Base-by-base conservation (phyloP, 352 stramenopile species). In the Pythium pyrilobum region DNA sequence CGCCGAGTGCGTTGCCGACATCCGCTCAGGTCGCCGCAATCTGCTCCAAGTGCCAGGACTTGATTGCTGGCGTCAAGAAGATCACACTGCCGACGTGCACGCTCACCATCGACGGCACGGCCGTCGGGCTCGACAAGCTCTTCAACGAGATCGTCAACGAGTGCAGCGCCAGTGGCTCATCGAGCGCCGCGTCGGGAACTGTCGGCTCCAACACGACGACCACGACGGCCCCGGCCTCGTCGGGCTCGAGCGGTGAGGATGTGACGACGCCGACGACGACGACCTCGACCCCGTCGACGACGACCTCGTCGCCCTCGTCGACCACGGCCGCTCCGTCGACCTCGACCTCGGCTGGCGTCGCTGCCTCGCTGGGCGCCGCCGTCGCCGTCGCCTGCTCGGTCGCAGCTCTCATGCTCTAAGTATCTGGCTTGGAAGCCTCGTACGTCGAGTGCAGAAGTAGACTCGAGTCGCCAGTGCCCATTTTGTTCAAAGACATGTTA, bases 321-420 rank as follows among this genome's bases (percentile, higher is more conserved):
- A 54, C 50, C 6, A 34, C 50, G 16, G 21, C 31, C 7, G 16
- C 31, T 16, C 21, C 38, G 31, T 33, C 37, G 12, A 47, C 50
- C 5, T 29, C 29, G 1, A 43, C 33, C 20, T 23, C 45, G 12
- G 45, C 16, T 11, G 32, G 31, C 45, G 21, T 37, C 15, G n/a
- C 49, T 28, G 49, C 32, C 25, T 29, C 29, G 25, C 3, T 56
- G 1, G 49, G 40, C 5, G 39, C 49, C 5, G 43, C 52, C 4
- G 37, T 57, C 21, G 29, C 50, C n/a, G 39, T 57, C 11, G 50
- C 50, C 38, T 50, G 29, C 50, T 49, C 28, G 50, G 38, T 57
- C 50, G 50, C 50, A 33, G 18, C 39, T 1, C 28, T 57, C n/a
- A 28, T 20, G 27, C 40, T 57, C 3, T 57, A 49, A 57, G 27